These are phyloP conservation scores for Aspergillus hiratsukae DNA, from an alignment of 2,329 filamentous ascomycete genomes.

Conservation along the genomic window DNA sequence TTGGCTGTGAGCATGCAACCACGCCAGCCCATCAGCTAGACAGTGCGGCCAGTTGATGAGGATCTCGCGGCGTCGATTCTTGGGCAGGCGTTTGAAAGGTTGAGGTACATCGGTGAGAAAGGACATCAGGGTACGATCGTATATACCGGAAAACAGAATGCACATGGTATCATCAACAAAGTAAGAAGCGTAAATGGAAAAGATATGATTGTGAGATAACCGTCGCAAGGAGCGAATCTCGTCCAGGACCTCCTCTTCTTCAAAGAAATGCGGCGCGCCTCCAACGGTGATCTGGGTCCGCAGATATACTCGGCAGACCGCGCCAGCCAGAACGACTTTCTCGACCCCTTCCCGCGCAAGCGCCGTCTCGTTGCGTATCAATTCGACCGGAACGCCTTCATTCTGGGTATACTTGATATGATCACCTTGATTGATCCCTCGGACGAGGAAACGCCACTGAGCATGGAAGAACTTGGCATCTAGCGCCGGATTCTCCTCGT, in stretches of 20 bases:
- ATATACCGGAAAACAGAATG: slow-evolving; percentile 39
- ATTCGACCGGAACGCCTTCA: slow-evolving; percentile 57
- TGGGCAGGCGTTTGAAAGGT: slow-evolving; percentile 39
- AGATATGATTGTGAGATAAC: slow-evolving; percentile 41
- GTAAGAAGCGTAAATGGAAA: slow-evolving; percentile 44
- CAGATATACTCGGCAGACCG: slow-evolving; percentile 31
- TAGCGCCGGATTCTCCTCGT: slow-evolving; percentile 41
- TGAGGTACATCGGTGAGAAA: slow-evolving; percentile 42
- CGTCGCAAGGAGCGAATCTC: slow-evolving; percentile 37
- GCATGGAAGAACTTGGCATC: slow-evolving; percentile 56
- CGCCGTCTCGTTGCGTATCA: slow-evolving; percentile 40
- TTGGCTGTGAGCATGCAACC: slow-evolving; percentile 52
- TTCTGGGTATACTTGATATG: slow-evolving; percentile 57
- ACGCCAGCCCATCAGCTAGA: slow-evolving; percentile 52
- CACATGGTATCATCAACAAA: slow-evolving; percentile 40
- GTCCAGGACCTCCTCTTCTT: slow-evolving; percentile 36
- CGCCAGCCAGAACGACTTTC: slow-evolving; percentile 37
- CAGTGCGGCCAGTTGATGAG: slow-evolving; percentile 46
- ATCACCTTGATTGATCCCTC: slow-evolving; percentile 51
- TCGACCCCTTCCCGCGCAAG: slow-evolving; percentile 37
- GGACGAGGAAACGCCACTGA: slow-evolving; percentile 56
- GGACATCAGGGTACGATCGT: slow-evolving; percentile 39
- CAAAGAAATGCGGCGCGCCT: slow-evolving; percentile 34
- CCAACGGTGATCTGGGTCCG: slow-evolving; percentile 37
- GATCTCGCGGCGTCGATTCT: slow-evolving; percentile 38